Evolutionary conservation across 768 basidiomycete genomes (phyloP).

Genomic region (Neoboletus subvelutipes): DNA sequence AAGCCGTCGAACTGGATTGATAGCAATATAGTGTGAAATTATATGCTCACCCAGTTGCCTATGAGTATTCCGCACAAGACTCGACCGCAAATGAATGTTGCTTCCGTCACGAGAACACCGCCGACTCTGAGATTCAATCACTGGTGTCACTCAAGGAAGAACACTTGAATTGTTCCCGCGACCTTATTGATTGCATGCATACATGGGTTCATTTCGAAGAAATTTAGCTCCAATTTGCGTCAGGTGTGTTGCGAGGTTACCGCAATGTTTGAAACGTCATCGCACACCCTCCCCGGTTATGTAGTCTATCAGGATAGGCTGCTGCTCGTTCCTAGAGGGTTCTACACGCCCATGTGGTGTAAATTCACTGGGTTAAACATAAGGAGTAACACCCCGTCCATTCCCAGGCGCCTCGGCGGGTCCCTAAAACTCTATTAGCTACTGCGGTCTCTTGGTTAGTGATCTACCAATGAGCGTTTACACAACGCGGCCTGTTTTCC

Average conservation of each 20-base stretch:
- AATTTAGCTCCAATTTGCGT: constrained; percentile 5
- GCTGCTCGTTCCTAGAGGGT: too few species aligned
- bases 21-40: neutral
- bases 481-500: constrained; percentile 22
- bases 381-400: neutral
- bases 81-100: neutral
- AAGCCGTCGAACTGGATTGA: neutral
- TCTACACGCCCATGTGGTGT: neutral
- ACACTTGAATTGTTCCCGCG: neutral
- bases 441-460: constrained; percentile 16
- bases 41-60: too few species aligned
- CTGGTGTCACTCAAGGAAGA: neutral
- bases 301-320: too few species aligned
- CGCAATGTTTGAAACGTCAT: neutral
- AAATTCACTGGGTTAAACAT: neutral
- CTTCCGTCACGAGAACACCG: neutral
- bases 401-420: constrained; percentile 11
- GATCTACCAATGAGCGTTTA: constrained; percentile 25
- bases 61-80: neutral
- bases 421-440: constrained; percentile 35
- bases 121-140: neutral
- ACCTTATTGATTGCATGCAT: neutral
- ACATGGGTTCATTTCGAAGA: neutral
- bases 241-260: neutral
- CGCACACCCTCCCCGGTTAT: neutral